phyloP scores from a whole-genome alignment of 2,329 filamentous ascomycete species.

The Aspergillus calidoustus region DNA sequence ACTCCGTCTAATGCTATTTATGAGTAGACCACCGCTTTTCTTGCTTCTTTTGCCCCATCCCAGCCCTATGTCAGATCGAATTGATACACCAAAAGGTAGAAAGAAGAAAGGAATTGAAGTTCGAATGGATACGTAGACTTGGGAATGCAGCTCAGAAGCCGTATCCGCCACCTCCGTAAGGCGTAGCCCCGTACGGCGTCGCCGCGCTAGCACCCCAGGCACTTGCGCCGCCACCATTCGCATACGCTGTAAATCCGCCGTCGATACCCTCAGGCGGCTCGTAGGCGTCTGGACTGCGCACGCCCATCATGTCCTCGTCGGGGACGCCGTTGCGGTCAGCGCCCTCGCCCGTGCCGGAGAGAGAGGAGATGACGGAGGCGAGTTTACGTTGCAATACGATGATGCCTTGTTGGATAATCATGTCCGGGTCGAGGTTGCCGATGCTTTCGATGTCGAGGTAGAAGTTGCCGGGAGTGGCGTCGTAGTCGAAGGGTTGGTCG shows the following conservation, averaged over 20 bases:
- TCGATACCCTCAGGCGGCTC: slow-evolving; percentile 52
- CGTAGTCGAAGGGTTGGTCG: slow-evolving; percentile 87
- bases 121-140: not conserved
- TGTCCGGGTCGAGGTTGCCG: slow-evolving; percentile 85
- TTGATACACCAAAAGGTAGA: not conserved
- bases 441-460: slow-evolving; percentile 93
- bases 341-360: slow-evolving; percentile 58
- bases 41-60: not conserved
- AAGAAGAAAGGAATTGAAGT: not conserved
- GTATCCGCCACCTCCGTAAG: slow-evolving; percentile 32
- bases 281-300: slow-evolving; percentile 54
- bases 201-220: slow-evolving; percentile 68
- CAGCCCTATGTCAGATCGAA: not conserved
- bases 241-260: slow-evolving; percentile 46
- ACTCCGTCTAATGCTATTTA: not conserved
- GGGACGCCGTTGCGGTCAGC: slow-evolving; percentile 58
- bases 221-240: slow-evolving; percentile 57
- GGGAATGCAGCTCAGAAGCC: slow-evolving; percentile 29
- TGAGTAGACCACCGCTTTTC: not conserved
- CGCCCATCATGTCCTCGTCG: slow-evolving; percentile 55
- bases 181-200: slow-evolving; percentile 60
- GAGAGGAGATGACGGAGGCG: slow-evolving; percentile 72
- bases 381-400: slow-evolving; percentile 88
- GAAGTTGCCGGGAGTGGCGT: slow-evolving; percentile 81
- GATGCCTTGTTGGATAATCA: slow-evolving; percentile 87